Base-by-base conservation (phyloP, 345 rosid species). In the Citrus sp. region DNA sequence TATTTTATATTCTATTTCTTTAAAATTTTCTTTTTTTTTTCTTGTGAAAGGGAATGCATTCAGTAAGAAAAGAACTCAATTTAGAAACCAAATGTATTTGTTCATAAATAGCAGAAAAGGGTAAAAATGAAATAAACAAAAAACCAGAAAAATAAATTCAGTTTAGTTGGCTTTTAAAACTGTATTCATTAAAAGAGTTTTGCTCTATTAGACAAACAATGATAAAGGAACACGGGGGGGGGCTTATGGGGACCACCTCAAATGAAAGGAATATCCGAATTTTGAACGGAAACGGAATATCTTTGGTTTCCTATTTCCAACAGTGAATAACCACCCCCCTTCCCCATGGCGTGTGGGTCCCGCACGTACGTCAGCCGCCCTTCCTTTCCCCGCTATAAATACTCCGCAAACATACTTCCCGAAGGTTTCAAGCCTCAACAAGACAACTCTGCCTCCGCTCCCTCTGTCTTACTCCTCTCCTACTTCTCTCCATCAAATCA, bases 351-450 rank as follows among this genome's bases (percentile, higher is more conserved):
- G 73, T 8, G 79, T 76, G 72, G 73, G 38, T 1, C 79, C 79
- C 5, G 1, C 4, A 0, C 0, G 27, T 56, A 27, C 77, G 59
- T 74, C 69, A 40, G 35, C 56, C 19, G 1, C 35, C 28, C 18
- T 1, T 7, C 24, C 35, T 2, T 14, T 25, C 19, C 3, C 56
- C 9, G 6, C 67, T 77, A 77, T 77, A 67, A 67, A 77, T 77
- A 38, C 6, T 1, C 27, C 21, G 4, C 73, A 55, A 10, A 5
- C 27, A 8, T 3, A 5, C 67, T 1, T 19, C 28, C 7, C 4
- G 1, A 1, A 37, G 73, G 79, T 67, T 77, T 77, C 73, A 77
- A 77, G 73, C 56, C 73, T 51, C 30, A 14, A 25, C n/a, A n/a
- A 38, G 10, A 56, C 67, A 56, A 34, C 76, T 59, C 18, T 62